A percentile compares a stretch with the other conserved stretches of the same genome.
Conservation (phyloP, 495 filamentous ascomycete genomes). For the Thermothielavioides terrestris region DNA sequence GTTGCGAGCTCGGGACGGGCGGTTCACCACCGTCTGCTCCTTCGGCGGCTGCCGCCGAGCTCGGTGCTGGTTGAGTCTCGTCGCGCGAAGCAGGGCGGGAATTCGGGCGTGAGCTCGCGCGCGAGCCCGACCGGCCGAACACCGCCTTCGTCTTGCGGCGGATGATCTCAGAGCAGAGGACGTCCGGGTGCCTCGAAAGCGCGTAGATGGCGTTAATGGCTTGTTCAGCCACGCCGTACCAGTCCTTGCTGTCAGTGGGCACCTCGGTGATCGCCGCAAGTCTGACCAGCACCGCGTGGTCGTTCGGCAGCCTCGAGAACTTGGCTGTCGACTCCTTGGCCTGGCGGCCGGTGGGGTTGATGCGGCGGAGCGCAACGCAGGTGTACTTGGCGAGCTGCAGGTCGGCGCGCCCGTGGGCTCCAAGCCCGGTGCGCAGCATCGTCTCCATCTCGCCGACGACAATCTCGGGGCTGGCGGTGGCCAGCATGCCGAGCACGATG, state of each 20-base stretch:
- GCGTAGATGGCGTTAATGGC: constrained; percentile 92
- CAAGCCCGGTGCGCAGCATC: constrained; percentile 84
- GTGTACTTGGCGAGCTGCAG: constrained; percentile 89
- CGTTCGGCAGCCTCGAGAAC: constrained; percentile 76
- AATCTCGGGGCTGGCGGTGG: constrained; percentile 83
- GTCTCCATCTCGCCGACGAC: constrained; percentile 89
- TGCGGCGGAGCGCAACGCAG: constrained; percentile 82
- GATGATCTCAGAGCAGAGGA: constrained; percentile 85
- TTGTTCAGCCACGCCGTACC: constrained; percentile 96
- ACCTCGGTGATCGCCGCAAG: constrained; percentile 80
- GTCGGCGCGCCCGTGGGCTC: constrained; percentile 67
- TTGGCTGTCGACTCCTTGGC: constrained; percentile 59
- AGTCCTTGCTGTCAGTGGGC: constrained; percentile 82
- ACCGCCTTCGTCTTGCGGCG: constrained; percentile 77
- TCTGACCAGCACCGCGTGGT: constrained; percentile 74
- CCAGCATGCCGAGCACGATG: constrained; percentile 95
- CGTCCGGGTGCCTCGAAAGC: constrained; percentile 90
- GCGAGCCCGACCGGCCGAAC: constrained; percentile 42
- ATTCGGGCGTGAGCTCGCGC: background rate
- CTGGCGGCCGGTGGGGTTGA: constrained; percentile 73
- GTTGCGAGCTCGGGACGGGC: constrained; percentile 18
- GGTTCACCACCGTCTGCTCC: constrained; percentile 24
- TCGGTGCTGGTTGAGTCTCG: constrained; percentile 25
- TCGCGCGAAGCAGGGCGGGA: constrained; percentile 39
- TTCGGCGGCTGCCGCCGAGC: constrained; percentile 16